Base-by-base conservation (phyloP, 371 early-diverging fungal species). In the Mortierella sp. region DNA sequence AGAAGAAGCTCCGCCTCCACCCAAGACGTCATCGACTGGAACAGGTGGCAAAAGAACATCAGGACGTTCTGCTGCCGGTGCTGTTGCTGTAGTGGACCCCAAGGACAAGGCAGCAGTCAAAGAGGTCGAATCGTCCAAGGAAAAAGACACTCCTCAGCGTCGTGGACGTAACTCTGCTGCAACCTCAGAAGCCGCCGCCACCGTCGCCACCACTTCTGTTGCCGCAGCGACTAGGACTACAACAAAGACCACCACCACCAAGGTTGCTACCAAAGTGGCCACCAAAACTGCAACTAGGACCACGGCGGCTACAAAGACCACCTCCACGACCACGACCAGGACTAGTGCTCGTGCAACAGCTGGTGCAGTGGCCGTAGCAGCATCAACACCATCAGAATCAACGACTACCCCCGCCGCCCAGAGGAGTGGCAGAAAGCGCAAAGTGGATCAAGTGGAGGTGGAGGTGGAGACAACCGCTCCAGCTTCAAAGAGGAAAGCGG, bases 121-220 rank as follows among this genome's bases (percentile, higher is more conserved):
- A n/a, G n/a, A n/a, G n/a, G n/a, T n/a, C n/a, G n/a, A n/a, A n/a
- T n/a, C n/a, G n/a, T n/a, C n/a, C n/a, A n/a, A n/a, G n/a, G n/a
- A n/a, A n/a, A n/a, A n/a, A n/a, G n/a, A n/a, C n/a, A n/a, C n/a
- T n/a, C n/a, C n/a, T n/a, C n/a, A n/a, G n/a, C n/a, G n/a, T n/a
- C n/a, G n/a, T n/a, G n/a, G n/a, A n/a, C 61, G 61, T 41, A 53
- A 54, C 61, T 53, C 54, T 39, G 54, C 21, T 29, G 54, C 46
- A 46, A 39, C 61, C 12, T 17, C 43, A 24, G 6, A 49, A 29
- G 19, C 54, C 46, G 29, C 47, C n/a, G 12, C 43, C 16, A 44
- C 53, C 25, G 16, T 45, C 44, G 31, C 19, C 12, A 21, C 54
- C 2, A 25, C 48, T n/a, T n/a, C n/a, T n/a, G n/a, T n/a, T 17